A percentile compares a stretch with the other conserved stretches of the same genome.
These are phyloP conservation scores for Verbena officinalis DNA, from an alignment of 257 asterid species.

Conservation along the genomic window DNA sequence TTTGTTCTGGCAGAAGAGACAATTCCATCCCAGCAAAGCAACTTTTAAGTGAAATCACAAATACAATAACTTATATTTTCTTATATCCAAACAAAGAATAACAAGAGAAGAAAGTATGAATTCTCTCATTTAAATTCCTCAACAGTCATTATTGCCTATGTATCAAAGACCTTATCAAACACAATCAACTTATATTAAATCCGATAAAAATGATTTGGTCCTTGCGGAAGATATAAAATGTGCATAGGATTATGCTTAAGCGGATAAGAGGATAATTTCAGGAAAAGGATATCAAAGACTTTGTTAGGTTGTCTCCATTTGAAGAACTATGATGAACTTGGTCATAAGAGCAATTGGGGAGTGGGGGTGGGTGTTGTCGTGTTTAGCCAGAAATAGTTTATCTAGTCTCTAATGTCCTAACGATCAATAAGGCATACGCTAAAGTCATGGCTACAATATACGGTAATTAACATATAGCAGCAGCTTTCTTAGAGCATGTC, in stretches of 20 bases:
- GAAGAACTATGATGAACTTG: conserved; percentile 16
- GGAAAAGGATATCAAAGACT: no score
- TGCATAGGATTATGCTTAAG: background rate
- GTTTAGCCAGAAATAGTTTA: no score
- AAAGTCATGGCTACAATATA: conserved; percentile 5
- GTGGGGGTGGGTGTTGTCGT: no score
- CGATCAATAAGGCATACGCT: background rate
- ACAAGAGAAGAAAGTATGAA: background rate
- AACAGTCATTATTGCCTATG: background rate
- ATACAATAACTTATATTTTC: conserved; percentile 2
- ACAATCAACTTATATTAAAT: conserved; percentile 15
- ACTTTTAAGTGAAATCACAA: background rate
- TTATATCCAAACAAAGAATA: no score
- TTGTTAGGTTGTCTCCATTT: conserved; percentile 18
- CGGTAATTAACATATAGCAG: conserved; percentile 13
- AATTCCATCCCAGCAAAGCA: background rate
- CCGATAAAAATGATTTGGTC: background rate
- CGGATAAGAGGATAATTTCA: background rate
- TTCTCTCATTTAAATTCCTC: background rate
- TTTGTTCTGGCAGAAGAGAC: conserved; percentile 8
- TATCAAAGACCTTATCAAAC: conserved; percentile 13
- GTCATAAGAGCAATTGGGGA: no score
- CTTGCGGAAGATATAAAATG: background rate
- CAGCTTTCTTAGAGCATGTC: background rate
- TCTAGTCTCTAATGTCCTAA: no score